phyloP scores from a whole-genome alignment of 176 grass and related monocot genomes.

The Cymbopogon citratus region DNA sequence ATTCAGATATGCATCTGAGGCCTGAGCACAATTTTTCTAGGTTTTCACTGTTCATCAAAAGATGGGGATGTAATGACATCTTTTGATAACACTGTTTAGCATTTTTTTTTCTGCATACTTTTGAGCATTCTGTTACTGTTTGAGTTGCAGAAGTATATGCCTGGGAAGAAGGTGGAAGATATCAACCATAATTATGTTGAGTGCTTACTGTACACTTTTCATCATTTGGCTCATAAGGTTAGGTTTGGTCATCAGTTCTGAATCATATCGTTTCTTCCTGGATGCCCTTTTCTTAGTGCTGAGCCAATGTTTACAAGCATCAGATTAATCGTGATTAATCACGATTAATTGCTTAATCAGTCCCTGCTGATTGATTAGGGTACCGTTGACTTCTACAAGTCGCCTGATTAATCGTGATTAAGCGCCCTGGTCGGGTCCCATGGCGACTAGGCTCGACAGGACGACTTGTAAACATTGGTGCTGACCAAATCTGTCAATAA shows the following conservation, averaged over 20 bases:
- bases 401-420: too few species aligned
- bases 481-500: constrained; percentile 21
- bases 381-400: too few species aligned
- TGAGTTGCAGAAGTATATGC: constrained; percentile 84
- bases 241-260: constrained; percentile 26
- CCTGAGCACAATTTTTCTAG: background rate
- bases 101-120: background rate
- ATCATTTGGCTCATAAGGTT: constrained; percentile 97
- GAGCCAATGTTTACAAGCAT: too few species aligned
- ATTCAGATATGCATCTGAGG: background rate
- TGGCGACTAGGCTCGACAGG: too few species aligned
- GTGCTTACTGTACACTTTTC: constrained; percentile 90
- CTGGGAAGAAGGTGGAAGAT: constrained; percentile 84
- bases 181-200: constrained; percentile 79
- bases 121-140: constrained; percentile 15
- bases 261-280: constrained; percentile 14
- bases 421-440: too few species aligned
- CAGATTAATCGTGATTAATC: too few species aligned
- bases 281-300: constrained; percentile 15
- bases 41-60: constrained; percentile 8
- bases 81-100: background rate
- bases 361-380: too few species aligned
- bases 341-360: too few species aligned
- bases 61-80: background rate
- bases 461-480: too few species aligned